Percentiles rank a stretch among this genome's conserved stretches.
Evolutionary conservation across 768 basidiomycete species (phyloP).

Genomic region (Mycena galericulata): DNA sequence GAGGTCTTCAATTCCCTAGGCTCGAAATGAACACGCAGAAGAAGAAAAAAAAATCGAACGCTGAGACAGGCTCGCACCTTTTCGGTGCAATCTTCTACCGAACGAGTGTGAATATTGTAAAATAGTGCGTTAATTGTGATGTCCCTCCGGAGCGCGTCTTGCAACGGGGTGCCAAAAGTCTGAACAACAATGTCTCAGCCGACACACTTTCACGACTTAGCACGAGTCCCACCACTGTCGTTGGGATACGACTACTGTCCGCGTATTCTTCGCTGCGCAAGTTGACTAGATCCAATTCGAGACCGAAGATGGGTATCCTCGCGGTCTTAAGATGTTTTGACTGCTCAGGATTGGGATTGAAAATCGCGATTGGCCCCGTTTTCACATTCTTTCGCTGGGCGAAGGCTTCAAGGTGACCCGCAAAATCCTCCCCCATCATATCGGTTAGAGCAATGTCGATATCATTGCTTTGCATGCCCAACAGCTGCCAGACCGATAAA

Average conservation of each 20-base stretch:
- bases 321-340: conserved; percentile 99
- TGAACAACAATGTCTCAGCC: conserved; percentile 45
- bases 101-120: conserved; percentile 90
- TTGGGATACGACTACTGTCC: conserved; percentile 88
- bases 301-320: conserved; percentile 79
- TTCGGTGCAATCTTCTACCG: conserved; percentile 89
- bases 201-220: not conserved
- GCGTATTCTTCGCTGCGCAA: conserved; percentile 94
- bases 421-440: conserved; percentile 93
- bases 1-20: conserved; percentile 88
- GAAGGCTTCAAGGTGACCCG: conserved; percentile 79
- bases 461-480: conserved; percentile 86
- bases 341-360: conserved; percentile 95
- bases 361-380: conserved; percentile 77
- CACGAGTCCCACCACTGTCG: conserved; percentile 73
- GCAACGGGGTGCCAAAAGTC: conserved; percentile 91
- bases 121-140: conserved; percentile 96
- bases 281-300: conserved; percentile 95
- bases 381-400: conserved; percentile 61
- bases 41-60: not conserved
- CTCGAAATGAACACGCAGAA: conserved; percentile 19
- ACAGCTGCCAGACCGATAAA: conserved; percentile 64
- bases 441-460: conserved; percentile 92
- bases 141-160: conserved; percentile 93
- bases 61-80: too few species aligned